These are phyloP conservation scores for Phallus indusiatus DNA, from an alignment of 768 basidiomycete genomes.

Conservation along the genomic window DNA sequence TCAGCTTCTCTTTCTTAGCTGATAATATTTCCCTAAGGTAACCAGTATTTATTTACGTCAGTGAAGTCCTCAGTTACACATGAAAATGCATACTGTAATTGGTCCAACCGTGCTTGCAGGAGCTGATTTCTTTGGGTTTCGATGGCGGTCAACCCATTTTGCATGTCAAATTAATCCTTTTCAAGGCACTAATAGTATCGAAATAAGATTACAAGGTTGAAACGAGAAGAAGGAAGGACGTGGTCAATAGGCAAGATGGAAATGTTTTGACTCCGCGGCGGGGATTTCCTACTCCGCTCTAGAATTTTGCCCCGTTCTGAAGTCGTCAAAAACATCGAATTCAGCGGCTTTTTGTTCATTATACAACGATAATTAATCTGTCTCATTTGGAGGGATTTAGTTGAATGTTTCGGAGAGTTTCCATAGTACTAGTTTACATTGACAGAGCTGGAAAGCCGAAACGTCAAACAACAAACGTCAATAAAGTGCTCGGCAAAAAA, in stretches of 20 bases:
- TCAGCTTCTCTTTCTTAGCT: background rate
- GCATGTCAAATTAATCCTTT: background rate
- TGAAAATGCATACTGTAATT: conserved; percentile 2
- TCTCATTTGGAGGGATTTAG: too few relatives aligned
- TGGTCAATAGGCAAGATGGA: background rate
- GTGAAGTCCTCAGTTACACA: background rate
- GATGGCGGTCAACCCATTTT: background rate
- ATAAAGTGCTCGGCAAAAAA: too few relatives aligned
- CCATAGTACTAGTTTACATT: too few relatives aligned
- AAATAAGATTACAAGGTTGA: background rate
- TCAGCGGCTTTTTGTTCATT: too few relatives aligned
- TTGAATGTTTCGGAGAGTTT: too few relatives aligned
- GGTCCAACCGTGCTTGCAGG: conserved; percentile 1
- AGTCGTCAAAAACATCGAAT: too few relatives aligned
- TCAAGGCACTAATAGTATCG: background rate
- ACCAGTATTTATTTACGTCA: too few relatives aligned
- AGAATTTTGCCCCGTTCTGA: too few relatives aligned
- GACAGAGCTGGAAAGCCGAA: too few relatives aligned
- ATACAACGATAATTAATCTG: too few relatives aligned
- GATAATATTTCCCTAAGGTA: background rate
- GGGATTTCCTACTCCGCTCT: too few relatives aligned
- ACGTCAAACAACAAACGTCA: too few relatives aligned
- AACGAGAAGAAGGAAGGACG: background rate
- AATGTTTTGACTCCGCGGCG: background rate
- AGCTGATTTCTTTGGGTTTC: conserved; percentile 5